Base-by-base conservation (phyloP, 129 eudicot genomes). In the Helianthus tuberosus region DNA sequence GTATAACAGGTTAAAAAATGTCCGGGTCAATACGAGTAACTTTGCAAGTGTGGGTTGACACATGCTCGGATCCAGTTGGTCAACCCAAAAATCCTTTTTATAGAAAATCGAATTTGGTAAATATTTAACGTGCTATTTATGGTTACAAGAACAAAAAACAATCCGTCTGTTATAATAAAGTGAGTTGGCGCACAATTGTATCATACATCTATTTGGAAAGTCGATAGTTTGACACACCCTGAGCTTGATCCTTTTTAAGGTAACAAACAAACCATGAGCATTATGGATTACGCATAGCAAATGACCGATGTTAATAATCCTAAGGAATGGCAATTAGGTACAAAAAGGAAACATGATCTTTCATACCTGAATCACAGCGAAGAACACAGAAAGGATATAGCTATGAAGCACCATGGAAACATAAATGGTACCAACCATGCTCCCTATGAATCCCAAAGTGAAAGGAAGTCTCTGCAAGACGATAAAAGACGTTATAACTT, bases 381-480 rank as follows among this genome's bases (percentile, higher is more conserved):
- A 93, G 68, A 90, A 71, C 57, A 93, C 98, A 3, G 97, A 90
- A 5, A 93, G 91, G 71, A 93, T 74, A 73, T 93, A 93, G 86
- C 98, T 93, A 64, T 93, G 98, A 74, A 93, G 98, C 77, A 88
- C 96, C 96, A 90, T 93, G 77, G 97, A 93, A 68, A 93, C 98
- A 69, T 90, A 90, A 68, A 93, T 77, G 66, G 98, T 93, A 39
- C 97, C 98, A 23, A 84, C 68, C 96, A 93, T 93, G 78, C 92
- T 88, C 52, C 96, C 93, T 15, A 90, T 20, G 69, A 93, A 89
- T 59, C 95, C 98, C 77, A 93, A 76, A 5, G 98, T 90, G 46
- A 93, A 90, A 67, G 98, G 98, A 83, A 93, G 98, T 76, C 98
- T 85, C 98, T 89, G 92, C 46, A 46, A 8, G 44, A 65, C 55